Base-by-base conservation (phyloP, 106 monocot genomes). In the Dendrobium officinale region DNA sequence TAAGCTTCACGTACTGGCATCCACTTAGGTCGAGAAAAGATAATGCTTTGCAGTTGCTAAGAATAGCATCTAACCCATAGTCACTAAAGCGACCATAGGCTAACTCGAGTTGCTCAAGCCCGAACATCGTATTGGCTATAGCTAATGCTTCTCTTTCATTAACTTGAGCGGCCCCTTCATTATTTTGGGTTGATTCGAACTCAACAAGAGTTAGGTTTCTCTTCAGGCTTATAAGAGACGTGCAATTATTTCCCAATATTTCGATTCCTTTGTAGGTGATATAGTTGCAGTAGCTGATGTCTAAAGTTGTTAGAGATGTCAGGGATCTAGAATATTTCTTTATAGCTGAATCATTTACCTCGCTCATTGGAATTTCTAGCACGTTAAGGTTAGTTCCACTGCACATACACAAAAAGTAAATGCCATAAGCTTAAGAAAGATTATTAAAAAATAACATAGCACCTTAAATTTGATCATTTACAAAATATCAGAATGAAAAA, bases 311-410 rank as follows among this genome's bases (percentile, higher is more conserved):
- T 2, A 93, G 77, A 6, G 18, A 55, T 6, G 83, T 64, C 19
- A 93, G 80, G 13, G 70, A 83, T 72, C 49, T 4, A 15, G 76
- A 75, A 37, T 80, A 56, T 27, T 77, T 86, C 49, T 77, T 70
- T 20, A 90, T 48, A 9, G 47, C 79, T 5, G 67, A 22, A 73
- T 90, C 88, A 4, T 82, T 82, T 0, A 93, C 78, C 1, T 79
- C 85, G 22, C 90, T 90, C 87, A 85, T 85, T 78, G 86, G 93
- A 37, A 93, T 93, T 49, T 82, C 77, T 20, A 93, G 87, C 68
- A 88, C 84, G 7, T 58, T 77, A 8, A 90, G 85, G 43, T 73
- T 37, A 16, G 10, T 41, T 15, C 42, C 73, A 73, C 73, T 73
- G 72, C 72, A 72, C 31, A 4, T 40, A 72, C 16, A 67, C 67